These are phyloP conservation scores for Phytophthora rubi DNA, from an alignment of 352 stramenopile species.

Conservation along the genomic window DNA sequence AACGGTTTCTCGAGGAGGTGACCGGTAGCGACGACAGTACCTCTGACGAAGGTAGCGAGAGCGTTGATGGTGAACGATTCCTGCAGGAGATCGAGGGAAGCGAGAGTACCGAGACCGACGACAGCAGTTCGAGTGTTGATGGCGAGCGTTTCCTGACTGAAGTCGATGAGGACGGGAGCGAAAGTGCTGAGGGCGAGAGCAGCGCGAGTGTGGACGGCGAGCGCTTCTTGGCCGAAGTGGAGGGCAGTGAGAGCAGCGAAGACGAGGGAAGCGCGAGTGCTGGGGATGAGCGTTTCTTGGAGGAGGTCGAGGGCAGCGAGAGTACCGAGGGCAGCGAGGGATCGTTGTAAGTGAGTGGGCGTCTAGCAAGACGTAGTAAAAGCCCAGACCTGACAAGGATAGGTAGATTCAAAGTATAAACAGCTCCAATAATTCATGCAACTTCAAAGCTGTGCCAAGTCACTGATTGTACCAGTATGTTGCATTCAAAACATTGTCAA, in stretches of 20 bases:
- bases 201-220: too few species aligned
- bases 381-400: background rate
- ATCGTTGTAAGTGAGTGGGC: background rate
- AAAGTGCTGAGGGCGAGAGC: too few species aligned
- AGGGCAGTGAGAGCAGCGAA: too few species aligned
- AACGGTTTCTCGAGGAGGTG: constrained; percentile 4
- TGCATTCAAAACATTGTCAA: too few species aligned
- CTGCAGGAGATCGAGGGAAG: constrained; percentile 7
- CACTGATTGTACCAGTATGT: too few species aligned
- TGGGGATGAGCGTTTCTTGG: constrained; percentile 3
- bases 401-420: background rate
- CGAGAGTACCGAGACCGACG: background rate
- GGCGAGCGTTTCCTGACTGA: background rate
- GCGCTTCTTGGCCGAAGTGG: too few species aligned
- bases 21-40: too few species aligned
- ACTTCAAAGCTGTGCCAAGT: background rate
- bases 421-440: background rate
- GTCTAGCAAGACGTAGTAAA: background rate
- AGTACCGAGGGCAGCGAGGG: constrained; percentile 3
- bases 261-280: background rate
- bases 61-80: constrained; percentile 7
- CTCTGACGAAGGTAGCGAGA: constrained; percentile 10
- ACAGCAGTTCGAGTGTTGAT: background rate
- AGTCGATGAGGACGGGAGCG: too few species aligned
- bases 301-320: constrained; percentile 9